These are phyloP conservation scores for Globisporangium emineosum DNA, from an alignment of 352 stramenopile species.

Conservation along the genomic window DNA sequence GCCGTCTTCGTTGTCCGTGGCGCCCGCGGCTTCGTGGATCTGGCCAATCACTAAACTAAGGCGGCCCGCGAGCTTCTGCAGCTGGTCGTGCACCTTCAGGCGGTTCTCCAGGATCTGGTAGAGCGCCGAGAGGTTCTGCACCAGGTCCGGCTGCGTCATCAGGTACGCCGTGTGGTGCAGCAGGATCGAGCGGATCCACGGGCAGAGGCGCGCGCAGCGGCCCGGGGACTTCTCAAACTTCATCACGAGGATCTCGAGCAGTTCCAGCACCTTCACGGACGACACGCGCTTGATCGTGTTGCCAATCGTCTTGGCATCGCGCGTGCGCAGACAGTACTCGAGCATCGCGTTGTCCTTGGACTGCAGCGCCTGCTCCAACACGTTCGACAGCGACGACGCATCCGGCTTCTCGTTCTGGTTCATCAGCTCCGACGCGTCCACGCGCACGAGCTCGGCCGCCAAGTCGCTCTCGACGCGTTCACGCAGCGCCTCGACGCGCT, in stretches of 20 bases:
- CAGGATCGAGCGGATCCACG: constrained; percentile 79
- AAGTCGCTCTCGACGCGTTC: constrained; percentile 75
- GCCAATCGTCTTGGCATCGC: constrained; percentile 69
- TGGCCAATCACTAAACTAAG: constrained; percentile 81
- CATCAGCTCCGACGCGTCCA: constrained; percentile 34
- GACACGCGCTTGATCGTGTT: constrained; percentile 77
- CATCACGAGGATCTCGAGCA: constrained; percentile 76
- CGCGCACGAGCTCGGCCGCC: constrained; percentile 52
- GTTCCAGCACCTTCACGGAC: constrained; percentile 66
- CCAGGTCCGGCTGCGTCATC: constrained; percentile 79
- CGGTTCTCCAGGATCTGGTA: constrained; percentile 85
- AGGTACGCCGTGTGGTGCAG: constrained; percentile 85
- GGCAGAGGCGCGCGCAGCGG: constrained; percentile 74
- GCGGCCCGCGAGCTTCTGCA: constrained; percentile 82
- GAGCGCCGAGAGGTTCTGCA: constrained; percentile 73
- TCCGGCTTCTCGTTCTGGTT: constrained; percentile 48
- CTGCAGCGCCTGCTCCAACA: constrained; percentile 82
- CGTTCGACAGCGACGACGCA: constrained; percentile 75
- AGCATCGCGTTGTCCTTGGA: constrained; percentile 86
- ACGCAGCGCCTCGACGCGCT: constrained; percentile 73
- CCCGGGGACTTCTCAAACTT: constrained; percentile 82
- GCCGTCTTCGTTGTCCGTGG: constrained; percentile 23
- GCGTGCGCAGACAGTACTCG: constrained; percentile 78
- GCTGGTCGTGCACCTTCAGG: constrained; percentile 74
- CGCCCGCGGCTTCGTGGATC: constrained; percentile 55